Evolutionary conservation across 352 stramenopile genomes (phyloP), one percentile per base, ranked within the genome.

Genomic region (Globisporangium okanoganense): DNA sequence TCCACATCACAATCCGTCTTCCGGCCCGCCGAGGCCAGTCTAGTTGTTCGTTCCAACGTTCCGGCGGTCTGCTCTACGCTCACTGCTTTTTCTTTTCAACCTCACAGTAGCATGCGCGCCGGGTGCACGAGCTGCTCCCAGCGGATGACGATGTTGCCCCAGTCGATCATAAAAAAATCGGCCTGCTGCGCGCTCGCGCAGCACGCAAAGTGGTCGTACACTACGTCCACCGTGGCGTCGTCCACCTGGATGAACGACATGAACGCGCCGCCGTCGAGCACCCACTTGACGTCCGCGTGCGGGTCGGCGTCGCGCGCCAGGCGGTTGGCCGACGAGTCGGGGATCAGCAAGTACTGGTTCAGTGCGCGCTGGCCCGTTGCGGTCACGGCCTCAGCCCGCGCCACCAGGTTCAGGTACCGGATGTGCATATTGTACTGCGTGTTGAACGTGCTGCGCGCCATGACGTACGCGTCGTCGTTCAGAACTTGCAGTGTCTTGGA

Each of bases 121-220:
- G 78, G 78, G 8, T 77, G 70, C 27, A 86, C 76, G 13, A 81
- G 43, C 54, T 86, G 74, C 58, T 88, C 78, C 78, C 78, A 88
- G 10, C 78, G 74, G 43, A 81, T 75, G 56, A 79, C 72, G 22
- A 88, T 79, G 50, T 72, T 70, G 14, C 76, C 71, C 56, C 70
- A 82, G 43, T 88, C 66, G 16, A 88, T 66, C 41, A 88, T 71
- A 27, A 81, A 65, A 31, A 75, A 76, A 49, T 72, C 72, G 33
- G 78, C 73, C 25, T 85, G 74, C 45, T 79, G 65, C 53, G 79
- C 68, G 49, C 48, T 86, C 48, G 79, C 55, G 29, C 72, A 81
- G 36, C 50, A 64, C 14, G 72, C 64, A 41, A 55, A 72, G 45
- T 80, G 72, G 47, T 80, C 72, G 51, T 80, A 80, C 56, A 75